Evolutionary conservation across 2,329 filamentous ascomycete genomes (phyloP).

Genomic region (Microsporum ferrugineum): DNA sequence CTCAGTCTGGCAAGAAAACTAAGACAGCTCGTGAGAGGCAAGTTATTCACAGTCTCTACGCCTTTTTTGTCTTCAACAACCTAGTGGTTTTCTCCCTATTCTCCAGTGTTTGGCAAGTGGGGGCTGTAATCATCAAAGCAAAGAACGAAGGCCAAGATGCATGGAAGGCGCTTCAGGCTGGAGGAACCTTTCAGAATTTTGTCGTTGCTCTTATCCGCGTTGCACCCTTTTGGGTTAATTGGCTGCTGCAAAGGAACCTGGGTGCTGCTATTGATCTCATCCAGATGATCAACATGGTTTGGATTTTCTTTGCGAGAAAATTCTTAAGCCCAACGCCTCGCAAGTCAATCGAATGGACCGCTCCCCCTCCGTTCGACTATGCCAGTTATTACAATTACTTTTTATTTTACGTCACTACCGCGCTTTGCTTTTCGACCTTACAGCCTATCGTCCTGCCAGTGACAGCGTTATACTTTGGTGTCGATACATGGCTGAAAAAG

Average conservation of each 20-base stretch:
- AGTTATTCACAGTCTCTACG: conserved; percentile 79
- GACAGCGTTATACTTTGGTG: conserved; percentile 74
- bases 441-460: conserved; percentile 81
- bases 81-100: conserved; percentile 89
- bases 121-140: conserved; percentile 52
- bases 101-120: conserved; percentile 65
- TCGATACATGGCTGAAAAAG: conserved; percentile 88
- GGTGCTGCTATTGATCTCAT: conserved; percentile 90
- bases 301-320: conserved; percentile 72
- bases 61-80: conserved; percentile 98
- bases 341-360: conserved; percentile 83
- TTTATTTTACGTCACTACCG: conserved; percentile 83
- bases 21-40: conserved; percentile 89
- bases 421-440: conserved; percentile 69
- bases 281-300: conserved; percentile 73
- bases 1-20: conserved; percentile 73
- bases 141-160: conserved; percentile 48
- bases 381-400: conserved; percentile 98
- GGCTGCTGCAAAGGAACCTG: conserved; percentile 82
- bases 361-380: conserved; percentile 86
- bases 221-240: conserved; percentile 89
- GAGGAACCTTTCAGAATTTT: conserved; percentile 51
- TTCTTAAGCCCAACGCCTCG: conserved; percentile 81
- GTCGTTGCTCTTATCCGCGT: conserved; percentile 68
- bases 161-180: conserved; percentile 57